Evolutionary conservation across 2,329 filamentous ascomycete species (phyloP).

Genomic region (Fusarium nelsonii): DNA sequence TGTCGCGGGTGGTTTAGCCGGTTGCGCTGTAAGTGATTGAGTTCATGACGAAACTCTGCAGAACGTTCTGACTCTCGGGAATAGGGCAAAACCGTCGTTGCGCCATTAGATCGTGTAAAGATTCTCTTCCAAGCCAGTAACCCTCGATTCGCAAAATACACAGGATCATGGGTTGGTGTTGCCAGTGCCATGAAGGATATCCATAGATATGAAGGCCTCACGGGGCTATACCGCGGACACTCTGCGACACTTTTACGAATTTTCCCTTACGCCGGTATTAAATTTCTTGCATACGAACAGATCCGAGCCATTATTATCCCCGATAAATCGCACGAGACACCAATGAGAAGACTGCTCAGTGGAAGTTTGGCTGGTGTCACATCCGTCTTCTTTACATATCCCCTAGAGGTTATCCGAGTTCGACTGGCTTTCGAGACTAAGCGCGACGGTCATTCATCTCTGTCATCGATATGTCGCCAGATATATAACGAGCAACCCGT

Average conservation of each 20-base stretch:
- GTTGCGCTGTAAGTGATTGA: conserved; percentile 79
- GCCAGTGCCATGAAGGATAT: conserved; percentile 87
- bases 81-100: conserved; percentile 94
- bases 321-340: conserved; percentile 79
- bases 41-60: neutral
- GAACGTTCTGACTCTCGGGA: conserved; percentile 21
- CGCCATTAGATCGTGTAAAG: conserved; percentile 96
- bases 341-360: conserved; percentile 78
- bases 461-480: conserved; percentile 81
- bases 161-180: conserved; percentile 88
- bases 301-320: conserved; percentile 85
- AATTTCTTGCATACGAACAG: conserved; percentile 98
- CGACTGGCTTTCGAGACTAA: conserved; percentile 96
- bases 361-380: conserved; percentile 85
- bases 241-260: conserved; percentile 94
- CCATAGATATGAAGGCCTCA: conserved; percentile 76
- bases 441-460: conserved; percentile 74
- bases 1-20: conserved; percentile 88
- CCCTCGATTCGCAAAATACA: conserved; percentile 93
- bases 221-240: conserved; percentile 91
- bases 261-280: conserved; percentile 97
- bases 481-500: conserved; percentile 84
- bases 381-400: conserved; percentile 96
- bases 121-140: conserved; percentile 98
- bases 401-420: conserved; percentile 91